These are phyloP conservation scores for Silene noctiflora DNA, from an alignment of 179 eudicot species.

Conservation along the genomic window DNA sequence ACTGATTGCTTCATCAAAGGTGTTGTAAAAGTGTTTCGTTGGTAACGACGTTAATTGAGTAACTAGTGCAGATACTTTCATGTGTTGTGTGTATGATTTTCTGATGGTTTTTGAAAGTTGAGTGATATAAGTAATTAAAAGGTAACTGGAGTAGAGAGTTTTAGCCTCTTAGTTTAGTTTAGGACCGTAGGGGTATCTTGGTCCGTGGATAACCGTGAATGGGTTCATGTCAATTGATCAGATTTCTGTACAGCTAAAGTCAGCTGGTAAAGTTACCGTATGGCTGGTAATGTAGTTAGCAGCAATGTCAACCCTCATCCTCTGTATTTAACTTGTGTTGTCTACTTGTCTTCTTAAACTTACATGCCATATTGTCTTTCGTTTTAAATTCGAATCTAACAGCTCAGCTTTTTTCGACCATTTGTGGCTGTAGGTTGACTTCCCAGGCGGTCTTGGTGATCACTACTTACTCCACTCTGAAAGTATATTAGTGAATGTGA, in stretches of 20 bases:
- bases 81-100: too few relatives aligned
- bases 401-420: not conserved
- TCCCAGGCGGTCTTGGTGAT: not conserved
- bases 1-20: not conserved
- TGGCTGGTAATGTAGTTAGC: too few relatives aligned
- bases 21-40: not conserved
- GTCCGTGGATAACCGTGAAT: not conserved
- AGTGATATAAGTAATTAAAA: too few relatives aligned
- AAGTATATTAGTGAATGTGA: slow-evolving; percentile 1
- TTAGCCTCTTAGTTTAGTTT: not conserved
- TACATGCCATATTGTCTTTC: not conserved
- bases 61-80: too few relatives aligned
- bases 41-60: too few relatives aligned
- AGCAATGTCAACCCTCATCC: too few relatives aligned
- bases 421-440: slow-evolving; percentile 11
- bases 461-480: not conserved
- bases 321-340: too few relatives aligned
- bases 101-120: not conserved
- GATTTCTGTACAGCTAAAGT: not conserved
- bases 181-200: not conserved
- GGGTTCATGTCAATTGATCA: not conserved
- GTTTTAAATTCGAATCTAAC: not conserved
- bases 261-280: too few relatives aligned
- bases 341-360: not conserved
- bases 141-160: too few relatives aligned